These are phyloP conservation scores for Podospora conica DNA, from an alignment of 495 filamentous ascomycete genomes.

Conservation along the genomic window DNA sequence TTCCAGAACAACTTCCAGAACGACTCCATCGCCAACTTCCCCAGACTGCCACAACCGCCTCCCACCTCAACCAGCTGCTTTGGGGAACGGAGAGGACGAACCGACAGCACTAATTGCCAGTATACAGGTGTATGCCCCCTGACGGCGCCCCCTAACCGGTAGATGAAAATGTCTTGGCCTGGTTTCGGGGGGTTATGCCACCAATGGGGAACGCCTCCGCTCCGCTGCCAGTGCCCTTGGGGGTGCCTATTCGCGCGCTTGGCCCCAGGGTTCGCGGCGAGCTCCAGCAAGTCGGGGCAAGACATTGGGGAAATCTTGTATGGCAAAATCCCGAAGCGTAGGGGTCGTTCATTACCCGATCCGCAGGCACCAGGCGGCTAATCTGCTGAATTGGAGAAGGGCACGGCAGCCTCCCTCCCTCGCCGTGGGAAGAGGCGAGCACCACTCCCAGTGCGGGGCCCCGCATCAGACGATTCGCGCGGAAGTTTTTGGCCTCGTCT, in stretches of 20 bases:
- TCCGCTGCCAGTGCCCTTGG: background rate
- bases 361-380: background rate
- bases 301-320: background rate
- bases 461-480: background rate
- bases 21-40: background rate
- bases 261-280: background rate
- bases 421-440: background rate
- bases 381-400: background rate
- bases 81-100: conserved; percentile 6
- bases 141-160: background rate
- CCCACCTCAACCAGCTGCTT: background rate
- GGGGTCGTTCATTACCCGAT: background rate
- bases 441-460: background rate
- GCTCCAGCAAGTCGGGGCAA: background rate
- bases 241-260: background rate
- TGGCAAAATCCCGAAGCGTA: background rate
- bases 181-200: background rate
- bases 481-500: background rate
- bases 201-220: background rate
- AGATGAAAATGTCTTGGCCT: conserved; percentile 3
- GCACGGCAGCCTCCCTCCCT: background rate
- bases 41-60: background rate
- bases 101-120: conserved; percentile 6
- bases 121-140: background rate
- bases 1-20: background rate